phyloP scores from a whole-genome alignment of 805 yeast genomes.

The Henningerozyma blattae region DNA sequence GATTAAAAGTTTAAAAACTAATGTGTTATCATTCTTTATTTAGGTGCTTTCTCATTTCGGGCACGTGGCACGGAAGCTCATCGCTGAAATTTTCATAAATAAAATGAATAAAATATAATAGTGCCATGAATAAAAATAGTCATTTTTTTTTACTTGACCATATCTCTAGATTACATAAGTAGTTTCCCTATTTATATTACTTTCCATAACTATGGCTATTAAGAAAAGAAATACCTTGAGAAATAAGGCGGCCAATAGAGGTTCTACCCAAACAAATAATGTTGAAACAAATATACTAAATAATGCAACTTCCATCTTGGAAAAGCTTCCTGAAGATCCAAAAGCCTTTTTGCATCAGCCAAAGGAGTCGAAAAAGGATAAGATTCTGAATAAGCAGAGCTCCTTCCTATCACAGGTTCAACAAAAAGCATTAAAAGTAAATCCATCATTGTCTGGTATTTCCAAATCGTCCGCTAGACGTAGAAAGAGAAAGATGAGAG shows the following conservation, averaged over 20 bases:
- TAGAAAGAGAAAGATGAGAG: slow-evolving; percentile 50
- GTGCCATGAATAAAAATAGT: too few species aligned
- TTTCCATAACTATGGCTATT: slow-evolving; percentile 26
- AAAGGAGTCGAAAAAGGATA: slow-evolving; percentile 43
- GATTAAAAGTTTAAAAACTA: too few species aligned
- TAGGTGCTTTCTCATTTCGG: too few species aligned
- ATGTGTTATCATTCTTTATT: too few species aligned
- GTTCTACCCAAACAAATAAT: slow-evolving; percentile 4
- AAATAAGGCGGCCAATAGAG: slow-evolving; percentile 27
- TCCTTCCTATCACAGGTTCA: slow-evolving; percentile 21
- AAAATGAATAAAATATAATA: too few species aligned
- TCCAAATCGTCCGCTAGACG: slow-evolving; percentile 57
- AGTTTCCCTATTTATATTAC: too few species aligned
- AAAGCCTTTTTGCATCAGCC: slow-evolving; percentile 40
- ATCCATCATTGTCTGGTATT: slow-evolving; percentile 32
- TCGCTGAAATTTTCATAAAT: too few species aligned
- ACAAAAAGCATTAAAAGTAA: slow-evolving; percentile 6
- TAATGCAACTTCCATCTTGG: not conserved
- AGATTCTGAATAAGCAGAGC: slow-evolving; percentile 28
- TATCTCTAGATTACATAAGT: too few species aligned
- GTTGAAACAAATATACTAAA: slow-evolving; percentile 3
- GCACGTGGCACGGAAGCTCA: too few species aligned
- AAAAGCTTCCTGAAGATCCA: slow-evolving; percentile 25
- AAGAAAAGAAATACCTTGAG: slow-evolving; percentile 37
- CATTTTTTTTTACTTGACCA: too few species aligned